A percentile compares a stretch with the other conserved stretches of the same genome.
Conservation (phyloP, 2,329 filamentous ascomycete genomes). For the Exophiala xenobiotica region DNA sequence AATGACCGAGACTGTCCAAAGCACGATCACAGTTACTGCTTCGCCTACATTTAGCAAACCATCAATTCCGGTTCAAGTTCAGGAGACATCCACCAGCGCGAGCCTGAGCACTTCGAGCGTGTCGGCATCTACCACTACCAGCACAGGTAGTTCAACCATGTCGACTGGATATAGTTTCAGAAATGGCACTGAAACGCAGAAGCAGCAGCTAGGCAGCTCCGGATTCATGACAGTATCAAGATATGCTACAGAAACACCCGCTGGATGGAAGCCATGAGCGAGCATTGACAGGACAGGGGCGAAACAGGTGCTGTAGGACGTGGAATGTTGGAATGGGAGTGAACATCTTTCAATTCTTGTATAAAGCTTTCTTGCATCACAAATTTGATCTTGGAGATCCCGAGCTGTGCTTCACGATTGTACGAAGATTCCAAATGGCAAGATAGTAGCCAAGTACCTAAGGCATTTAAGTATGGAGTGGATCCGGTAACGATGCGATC, state of each 20-base stretch:
- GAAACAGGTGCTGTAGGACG: background rate
- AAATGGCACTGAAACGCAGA: constrained; percentile 8
- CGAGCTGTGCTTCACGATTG: too few species aligned
- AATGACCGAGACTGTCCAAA: constrained; percentile 20
- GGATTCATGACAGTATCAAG: constrained; percentile 22
- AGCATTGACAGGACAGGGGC: background rate
- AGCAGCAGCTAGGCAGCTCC: constrained; percentile 10
- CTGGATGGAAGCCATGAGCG: constrained; percentile 18
- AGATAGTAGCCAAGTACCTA: too few species aligned
- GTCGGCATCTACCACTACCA: background rate
- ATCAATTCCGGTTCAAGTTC: constrained; percentile 3
- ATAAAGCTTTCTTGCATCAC: constrained; percentile 8
- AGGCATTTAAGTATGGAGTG: too few species aligned
- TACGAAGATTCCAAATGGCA: too few species aligned
- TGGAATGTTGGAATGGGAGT: background rate
- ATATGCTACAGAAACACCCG: constrained; percentile 8
- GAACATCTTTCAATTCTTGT: constrained; percentile 18
- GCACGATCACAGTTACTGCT: constrained; percentile 23
- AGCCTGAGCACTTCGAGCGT: background rate
- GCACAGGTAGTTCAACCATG: constrained; percentile 1
- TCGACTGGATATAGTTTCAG: constrained; percentile 5
- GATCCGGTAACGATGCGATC: too few species aligned
- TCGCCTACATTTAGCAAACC: constrained; percentile 9
- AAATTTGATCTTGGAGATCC: too few species aligned
- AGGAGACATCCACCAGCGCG: constrained; percentile 8